Evolutionary conservation across 495 filamentous ascomycete genomes (phyloP).

Genomic region (Bacidia gigantensis): DNA sequence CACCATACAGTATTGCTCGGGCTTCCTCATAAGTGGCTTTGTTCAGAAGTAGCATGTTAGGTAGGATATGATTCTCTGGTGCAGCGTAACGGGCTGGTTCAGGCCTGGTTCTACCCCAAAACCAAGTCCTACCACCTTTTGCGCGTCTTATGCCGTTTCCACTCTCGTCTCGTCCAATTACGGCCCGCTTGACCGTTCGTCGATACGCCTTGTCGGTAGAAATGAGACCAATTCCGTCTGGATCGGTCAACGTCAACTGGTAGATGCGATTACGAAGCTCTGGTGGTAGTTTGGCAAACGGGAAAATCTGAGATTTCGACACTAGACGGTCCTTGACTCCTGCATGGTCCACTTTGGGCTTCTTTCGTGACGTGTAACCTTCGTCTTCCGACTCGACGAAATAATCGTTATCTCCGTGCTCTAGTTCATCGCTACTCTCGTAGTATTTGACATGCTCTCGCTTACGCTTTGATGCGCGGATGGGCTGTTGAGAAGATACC

Average conservation of each 20-base stretch:
- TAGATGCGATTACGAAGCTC: conserved; percentile 13
- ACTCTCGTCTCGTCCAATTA: not conserved
- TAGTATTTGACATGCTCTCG: conserved; percentile 6
- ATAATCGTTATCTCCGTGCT: not conserved
- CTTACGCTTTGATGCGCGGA: conserved; percentile 9
- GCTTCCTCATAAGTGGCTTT: not conserved
- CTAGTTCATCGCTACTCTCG: not conserved
- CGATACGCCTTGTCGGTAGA: conserved; percentile 3
- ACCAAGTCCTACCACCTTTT: not conserved
- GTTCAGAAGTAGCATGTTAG: not conserved
- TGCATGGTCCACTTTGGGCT: too few relatives aligned
- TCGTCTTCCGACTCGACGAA: not conserved
- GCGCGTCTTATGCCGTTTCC: not conserved
- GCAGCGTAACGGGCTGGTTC: not conserved
- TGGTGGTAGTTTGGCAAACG: conserved; percentile 7
- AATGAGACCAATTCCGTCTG: not conserved
- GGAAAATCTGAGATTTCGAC: conserved; percentile 6
- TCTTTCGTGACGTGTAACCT: not conserved
- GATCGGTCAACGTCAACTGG: not conserved
- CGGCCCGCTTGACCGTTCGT: not conserved
- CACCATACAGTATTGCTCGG: conserved; percentile 12
- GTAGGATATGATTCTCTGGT: not conserved
- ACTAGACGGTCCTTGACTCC: not conserved
- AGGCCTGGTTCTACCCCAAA: not conserved
- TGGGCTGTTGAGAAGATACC: not conserved